Conservation (phyloP, 2,329 filamentous ascomycete genomes). For the Sarocladium strictum region DNA sequence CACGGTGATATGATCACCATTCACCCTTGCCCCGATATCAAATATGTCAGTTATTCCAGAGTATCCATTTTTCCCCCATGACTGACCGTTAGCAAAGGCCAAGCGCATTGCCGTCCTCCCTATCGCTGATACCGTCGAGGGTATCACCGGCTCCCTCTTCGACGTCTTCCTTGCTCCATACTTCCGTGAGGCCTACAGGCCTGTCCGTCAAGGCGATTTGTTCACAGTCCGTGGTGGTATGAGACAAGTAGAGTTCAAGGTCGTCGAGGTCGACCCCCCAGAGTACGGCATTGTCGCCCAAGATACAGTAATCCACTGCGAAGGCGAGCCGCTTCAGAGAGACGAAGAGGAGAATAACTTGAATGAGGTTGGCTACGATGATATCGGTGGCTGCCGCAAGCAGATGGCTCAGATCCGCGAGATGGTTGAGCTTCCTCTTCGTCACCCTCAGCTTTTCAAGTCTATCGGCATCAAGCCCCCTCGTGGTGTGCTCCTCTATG, state of each 20-base stretch:
- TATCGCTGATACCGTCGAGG: constrained; percentile 96
- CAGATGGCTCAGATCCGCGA: constrained; percentile 99
- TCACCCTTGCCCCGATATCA: constrained; percentile 97
- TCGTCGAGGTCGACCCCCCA: constrained; percentile 95
- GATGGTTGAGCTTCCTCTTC: constrained; percentile 92
- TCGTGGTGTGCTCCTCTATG: constrained; percentile 93
- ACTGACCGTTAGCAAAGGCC: constrained; percentile 52
- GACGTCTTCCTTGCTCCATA: constrained; percentile 99
- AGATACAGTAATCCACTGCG: constrained; percentile 98
- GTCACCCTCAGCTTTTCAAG: constrained; percentile 98
- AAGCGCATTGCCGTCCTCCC: constrained; percentile 98
- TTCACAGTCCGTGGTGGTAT: constrained; percentile 98
- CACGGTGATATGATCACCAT: constrained; percentile 97
- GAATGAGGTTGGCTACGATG: constrained; percentile 98
- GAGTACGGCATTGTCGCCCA: constrained; percentile 99
- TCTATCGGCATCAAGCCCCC: constrained; percentile 99
- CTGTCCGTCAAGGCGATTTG: constrained; percentile 92
- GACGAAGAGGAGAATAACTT: constrained; percentile 99
- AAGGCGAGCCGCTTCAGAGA: constrained; percentile 84
- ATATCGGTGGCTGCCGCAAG: constrained; percentile 98
- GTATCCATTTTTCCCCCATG: not conserved
- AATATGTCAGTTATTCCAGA: constrained; percentile 73
- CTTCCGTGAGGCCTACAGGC: constrained; percentile 98
- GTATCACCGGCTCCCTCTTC: constrained; percentile 94
- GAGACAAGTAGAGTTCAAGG: constrained; percentile 99